Evolutionary conservation across 2,329 filamentous ascomycete species (phyloP).

Genomic region (Cytospora piceae): DNA sequence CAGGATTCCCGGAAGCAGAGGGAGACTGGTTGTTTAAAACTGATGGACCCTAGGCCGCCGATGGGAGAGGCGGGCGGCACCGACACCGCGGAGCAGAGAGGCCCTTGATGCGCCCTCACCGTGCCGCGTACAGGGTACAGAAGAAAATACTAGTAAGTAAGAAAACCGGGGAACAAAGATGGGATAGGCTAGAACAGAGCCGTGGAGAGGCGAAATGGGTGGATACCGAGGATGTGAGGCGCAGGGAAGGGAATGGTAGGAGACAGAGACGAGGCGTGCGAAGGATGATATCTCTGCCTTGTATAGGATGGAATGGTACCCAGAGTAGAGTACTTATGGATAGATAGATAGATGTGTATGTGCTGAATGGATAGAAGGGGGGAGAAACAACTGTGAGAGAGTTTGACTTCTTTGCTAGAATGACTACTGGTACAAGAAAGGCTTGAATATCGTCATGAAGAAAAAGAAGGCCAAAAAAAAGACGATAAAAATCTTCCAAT

Average conservation of each 20-base stretch:
- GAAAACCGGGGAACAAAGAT: background rate
- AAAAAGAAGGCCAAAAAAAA: background rate
- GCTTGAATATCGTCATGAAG: background rate
- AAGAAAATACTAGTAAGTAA: constrained; percentile 3
- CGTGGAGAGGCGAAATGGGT: background rate
- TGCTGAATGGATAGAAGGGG: background rate
- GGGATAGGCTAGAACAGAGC: background rate
- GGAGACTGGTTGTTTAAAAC: background rate
- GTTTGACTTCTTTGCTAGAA: background rate
- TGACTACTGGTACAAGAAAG: background rate
- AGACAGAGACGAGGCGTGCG: background rate
- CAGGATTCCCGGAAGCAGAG: background rate
- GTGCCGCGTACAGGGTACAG: constrained; percentile 2
- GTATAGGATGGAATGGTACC: background rate
- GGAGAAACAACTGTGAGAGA: background rate
- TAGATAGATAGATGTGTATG: background rate
- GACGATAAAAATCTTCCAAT: background rate
- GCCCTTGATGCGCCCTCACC: background rate
- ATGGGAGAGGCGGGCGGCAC: background rate
- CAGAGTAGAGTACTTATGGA: background rate
- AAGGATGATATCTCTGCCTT: background rate
- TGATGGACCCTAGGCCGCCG: background rate
- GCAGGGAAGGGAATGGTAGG: background rate
- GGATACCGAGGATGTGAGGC: background rate
- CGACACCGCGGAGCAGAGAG: constrained; percentile 1